Base-by-base conservation (phyloP, 1,284 basidiomycete species). In the Tausonia pullulans region DNA sequence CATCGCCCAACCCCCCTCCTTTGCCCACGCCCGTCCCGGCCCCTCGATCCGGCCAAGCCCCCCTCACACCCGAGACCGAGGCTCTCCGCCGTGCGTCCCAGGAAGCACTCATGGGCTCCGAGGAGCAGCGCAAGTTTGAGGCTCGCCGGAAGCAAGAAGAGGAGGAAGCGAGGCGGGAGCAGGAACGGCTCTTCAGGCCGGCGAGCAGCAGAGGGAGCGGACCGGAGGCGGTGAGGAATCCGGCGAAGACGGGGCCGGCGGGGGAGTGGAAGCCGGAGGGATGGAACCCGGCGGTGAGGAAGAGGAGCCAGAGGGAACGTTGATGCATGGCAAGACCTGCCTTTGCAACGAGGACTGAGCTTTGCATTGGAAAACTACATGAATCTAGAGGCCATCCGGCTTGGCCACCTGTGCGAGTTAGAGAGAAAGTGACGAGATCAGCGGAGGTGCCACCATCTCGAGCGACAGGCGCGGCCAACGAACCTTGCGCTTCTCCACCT, bases 401-500 rank as follows among this genome's bases (percentile, higher is more conserved):
- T 78, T 78, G 45, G 77, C 77, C 10, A 78, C 77, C 64, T 65
- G 54, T 40, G 5, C 1, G 27, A 49, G 53, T 48, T 27, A 52
- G 55, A 14, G 43, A 57, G 62, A 44, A 41, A 40, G 13, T 39
- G 16, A 58, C 3, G 11, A 55, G 16, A 10, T 62, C 50, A 41
- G 60, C 2, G 16, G 27, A 27, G 4, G n/a, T 27, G 7, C 27
- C 60, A 8, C 41, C 4, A 3, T 14, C 39, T 41, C 27, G 4
- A 46, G 45, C 14, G 11, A 11, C 13, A 39, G 43, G 10, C 8
- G n/a, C 5, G 43, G 9, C 4, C n/a, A 40, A 51, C 54, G 51
- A n/a, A 61, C 65, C 68, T 78, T 78, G 45, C 77, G 64, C 62
- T 68, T 68, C 69, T 78, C 77, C 51, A 68, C 71, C 63, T 67